Evolutionary conservation across 2,329 filamentous ascomycete species (phyloP).

Genomic region (Dactylella cylindrospora): DNA sequence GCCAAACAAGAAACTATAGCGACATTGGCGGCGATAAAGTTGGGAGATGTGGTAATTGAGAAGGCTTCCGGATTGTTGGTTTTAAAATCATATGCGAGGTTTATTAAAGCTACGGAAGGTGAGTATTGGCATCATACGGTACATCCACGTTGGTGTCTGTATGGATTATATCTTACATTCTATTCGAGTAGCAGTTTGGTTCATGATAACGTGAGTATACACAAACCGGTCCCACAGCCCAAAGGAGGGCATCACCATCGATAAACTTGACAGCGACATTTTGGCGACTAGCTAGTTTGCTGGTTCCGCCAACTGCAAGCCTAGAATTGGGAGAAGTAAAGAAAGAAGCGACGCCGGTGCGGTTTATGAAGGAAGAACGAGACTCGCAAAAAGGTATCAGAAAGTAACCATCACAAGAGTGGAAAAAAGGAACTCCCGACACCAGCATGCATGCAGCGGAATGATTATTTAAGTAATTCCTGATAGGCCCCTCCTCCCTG

Average conservation of each 20-base stretch:
- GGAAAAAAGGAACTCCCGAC: conserved; percentile 5
- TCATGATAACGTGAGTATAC: conserved; percentile 3
- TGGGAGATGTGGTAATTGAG: conserved; percentile 18
- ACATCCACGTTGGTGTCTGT: background rate
- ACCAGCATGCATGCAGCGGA: background rate
- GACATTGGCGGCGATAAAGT: conserved; percentile 6
- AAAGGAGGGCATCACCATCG: conserved; percentile 22
- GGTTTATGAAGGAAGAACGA: conserved; percentile 1
- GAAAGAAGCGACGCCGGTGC: too few relatives aligned
- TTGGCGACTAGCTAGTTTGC: background rate
- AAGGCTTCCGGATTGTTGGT: conserved; percentile 11
- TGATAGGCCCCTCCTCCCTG: conserved; percentile 17
- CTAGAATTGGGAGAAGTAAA: background rate
- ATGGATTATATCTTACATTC: conserved; percentile 5
- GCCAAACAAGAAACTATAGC: conserved; percentile 11
- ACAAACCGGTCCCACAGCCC: conserved; percentile 28
- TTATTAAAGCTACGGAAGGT: conserved; percentile 3
- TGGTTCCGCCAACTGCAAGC: background rate
- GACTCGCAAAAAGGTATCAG: background rate
- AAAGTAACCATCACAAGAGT: background rate
- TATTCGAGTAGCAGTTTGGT: background rate
- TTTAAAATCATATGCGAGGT: conserved; percentile 2
- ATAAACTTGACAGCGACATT: conserved; percentile 31
- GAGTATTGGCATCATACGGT: background rate
- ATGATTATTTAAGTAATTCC: conserved; percentile 25